A percentile compares a stretch with the other conserved stretches of the same genome.
phyloP scores from a whole-genome alignment of 495 filamentous ascomycete genomes.

The Thermochaetoides thermophila region DNA sequence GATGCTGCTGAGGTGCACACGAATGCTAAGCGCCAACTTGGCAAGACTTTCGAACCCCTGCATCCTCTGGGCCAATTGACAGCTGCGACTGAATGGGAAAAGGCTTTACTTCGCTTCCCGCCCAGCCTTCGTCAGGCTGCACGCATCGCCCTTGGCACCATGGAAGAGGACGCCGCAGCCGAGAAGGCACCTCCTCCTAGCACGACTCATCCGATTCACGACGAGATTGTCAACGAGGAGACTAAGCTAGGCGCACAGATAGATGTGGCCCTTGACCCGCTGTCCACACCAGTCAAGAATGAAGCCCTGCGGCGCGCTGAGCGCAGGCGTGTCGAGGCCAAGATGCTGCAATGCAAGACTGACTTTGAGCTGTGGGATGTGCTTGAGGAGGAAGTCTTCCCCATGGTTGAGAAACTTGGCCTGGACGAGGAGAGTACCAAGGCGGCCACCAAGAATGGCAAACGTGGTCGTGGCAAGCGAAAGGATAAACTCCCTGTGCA shows the following conservation, averaged over 20 bases:
- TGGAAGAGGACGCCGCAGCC: constrained; percentile 8
- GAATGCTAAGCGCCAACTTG: constrained; percentile 4
- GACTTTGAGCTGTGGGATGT: constrained; percentile 61
- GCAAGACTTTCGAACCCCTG: constrained; percentile 5
- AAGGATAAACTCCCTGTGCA: constrained; percentile 27
- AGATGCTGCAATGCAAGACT: constrained; percentile 36
- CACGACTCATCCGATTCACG: neutral
- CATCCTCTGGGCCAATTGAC: constrained; percentile 6
- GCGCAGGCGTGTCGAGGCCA: constrained; percentile 28
- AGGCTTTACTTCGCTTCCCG: constrained; percentile 26
- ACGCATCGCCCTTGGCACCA: constrained; percentile 19
- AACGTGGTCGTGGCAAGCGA: constrained; percentile 1
- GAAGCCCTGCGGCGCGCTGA: constrained; percentile 25
- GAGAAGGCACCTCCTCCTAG: neutral
- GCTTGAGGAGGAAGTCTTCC: constrained; percentile 54
- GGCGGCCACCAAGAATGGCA: constrained; percentile 2
- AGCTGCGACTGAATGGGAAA: constrained; percentile 14
- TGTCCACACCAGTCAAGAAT: constrained; percentile 12
- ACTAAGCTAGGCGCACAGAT: neutral
- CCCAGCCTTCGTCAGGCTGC: constrained; percentile 26
- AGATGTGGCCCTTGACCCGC: constrained; percentile 5
- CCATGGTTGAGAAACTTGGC: constrained; percentile 34
- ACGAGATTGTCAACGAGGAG: neutral
- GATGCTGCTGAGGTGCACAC: constrained; percentile 15
- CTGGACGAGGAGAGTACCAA: constrained; percentile 8